Percentiles rank a stretch among this genome's conserved stretches.
Evolutionary conservation across 257 asterid genomes (phyloP).

Genomic region (Fraxinus quadrangulata): DNA sequence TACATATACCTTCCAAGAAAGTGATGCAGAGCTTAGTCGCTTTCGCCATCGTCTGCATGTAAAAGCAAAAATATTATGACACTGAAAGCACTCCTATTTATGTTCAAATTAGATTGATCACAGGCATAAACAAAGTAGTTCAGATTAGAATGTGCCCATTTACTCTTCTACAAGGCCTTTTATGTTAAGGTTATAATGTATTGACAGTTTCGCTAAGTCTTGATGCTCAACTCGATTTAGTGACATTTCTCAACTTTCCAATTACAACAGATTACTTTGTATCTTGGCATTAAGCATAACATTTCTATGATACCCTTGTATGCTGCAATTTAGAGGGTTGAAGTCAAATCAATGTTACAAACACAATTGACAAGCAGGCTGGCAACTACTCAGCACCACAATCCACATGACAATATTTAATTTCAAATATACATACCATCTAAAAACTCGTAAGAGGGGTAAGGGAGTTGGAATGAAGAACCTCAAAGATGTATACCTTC

Average conservation of each 20-base stretch:
- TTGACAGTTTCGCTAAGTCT: neutral
- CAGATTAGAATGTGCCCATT: neutral
- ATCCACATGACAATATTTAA: conserved; percentile 1
- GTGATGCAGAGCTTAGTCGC: conserved; percentile 43
- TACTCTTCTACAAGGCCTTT: neutral
- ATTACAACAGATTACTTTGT: neutral
- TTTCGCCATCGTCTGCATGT: conserved; percentile 59
- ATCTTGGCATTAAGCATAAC: neutral
- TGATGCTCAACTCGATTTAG: neutral
- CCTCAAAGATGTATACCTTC: conserved; percentile 55
- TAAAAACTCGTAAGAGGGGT: conserved; percentile 2
- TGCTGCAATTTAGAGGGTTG: conserved; percentile 9
- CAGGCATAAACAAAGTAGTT: conserved; percentile 1
- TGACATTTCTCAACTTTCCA: neutral
- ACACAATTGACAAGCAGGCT: conserved; percentile 4
- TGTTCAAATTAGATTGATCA: neutral
- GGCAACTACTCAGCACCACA: neutral
- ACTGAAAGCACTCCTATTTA: neutral
- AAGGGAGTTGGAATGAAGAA: conserved; percentile 3
- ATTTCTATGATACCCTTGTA: neutral
- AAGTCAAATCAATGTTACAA: neutral
- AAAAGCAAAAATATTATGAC: conserved; percentile 15
- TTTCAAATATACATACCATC: conserved; percentile 5
- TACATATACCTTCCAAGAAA: conserved; percentile 23
- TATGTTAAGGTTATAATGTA: conserved; percentile 1